phyloP scores from a whole-genome alignment of 2,329 filamentous ascomycete genomes.

The Herpotrichia juniperi region DNA sequence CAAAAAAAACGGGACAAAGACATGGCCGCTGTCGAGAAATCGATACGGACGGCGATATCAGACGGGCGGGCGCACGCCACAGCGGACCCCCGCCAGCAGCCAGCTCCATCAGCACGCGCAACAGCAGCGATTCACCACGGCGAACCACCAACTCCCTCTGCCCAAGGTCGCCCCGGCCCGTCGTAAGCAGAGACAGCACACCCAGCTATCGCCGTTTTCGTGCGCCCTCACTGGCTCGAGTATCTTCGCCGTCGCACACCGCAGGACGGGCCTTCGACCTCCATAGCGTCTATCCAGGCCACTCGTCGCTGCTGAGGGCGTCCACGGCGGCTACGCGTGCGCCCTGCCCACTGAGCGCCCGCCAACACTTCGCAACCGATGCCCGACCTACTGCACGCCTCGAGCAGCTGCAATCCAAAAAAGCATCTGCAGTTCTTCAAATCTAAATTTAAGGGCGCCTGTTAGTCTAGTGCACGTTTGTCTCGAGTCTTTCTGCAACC shows the following conservation, averaged over 20 bases:
- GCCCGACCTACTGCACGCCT: conserved; percentile 11
- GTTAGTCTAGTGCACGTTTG: background rate
- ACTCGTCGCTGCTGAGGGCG: background rate
- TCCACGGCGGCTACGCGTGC: conserved; percentile 25
- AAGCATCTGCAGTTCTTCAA: background rate
- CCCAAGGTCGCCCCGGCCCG: background rate
- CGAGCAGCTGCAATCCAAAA: conserved; percentile 14
- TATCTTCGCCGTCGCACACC: conserved; percentile 9
- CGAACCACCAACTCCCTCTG: background rate
- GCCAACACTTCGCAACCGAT: conserved; percentile 7
- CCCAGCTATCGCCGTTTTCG: background rate
- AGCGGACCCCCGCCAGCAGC: background rate
- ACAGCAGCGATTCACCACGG: background rate
- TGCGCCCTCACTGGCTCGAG: conserved; percentile 31
- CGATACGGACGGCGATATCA: background rate
- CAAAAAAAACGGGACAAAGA: too few relatives aligned
- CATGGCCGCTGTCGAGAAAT: background rate
- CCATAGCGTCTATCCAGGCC: conserved; percentile 12
- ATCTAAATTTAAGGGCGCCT: conserved; percentile 4
- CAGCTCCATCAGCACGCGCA: background rate
- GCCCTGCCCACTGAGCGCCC: conserved; percentile 18
- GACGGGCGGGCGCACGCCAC: background rate
- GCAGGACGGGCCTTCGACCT: conserved; percentile 3
- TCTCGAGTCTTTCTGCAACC: background rate
- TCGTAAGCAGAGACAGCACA: conserved; percentile 3